These are phyloP conservation scores for Protomyces macrosporus DNA, from an alignment of 1,139 yeast species.

Conservation along the genomic window DNA sequence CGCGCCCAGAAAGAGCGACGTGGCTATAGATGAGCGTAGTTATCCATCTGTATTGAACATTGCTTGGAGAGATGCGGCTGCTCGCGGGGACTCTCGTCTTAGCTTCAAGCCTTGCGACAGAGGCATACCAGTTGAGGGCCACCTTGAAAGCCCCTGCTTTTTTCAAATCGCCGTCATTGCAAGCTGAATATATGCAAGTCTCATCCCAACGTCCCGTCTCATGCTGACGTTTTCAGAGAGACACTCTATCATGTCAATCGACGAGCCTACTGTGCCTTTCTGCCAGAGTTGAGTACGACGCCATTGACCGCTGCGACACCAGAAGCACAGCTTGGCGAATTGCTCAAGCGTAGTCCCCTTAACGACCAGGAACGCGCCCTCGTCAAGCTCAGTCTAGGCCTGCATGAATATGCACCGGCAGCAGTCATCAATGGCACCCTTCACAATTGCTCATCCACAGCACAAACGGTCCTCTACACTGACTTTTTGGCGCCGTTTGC, in stretches of 20 bases:
- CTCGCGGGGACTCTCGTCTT: not conserved
- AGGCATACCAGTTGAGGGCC: conserved; percentile 14
- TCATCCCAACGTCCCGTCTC: not conserved
- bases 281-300: conserved; percentile 42
- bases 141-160: conserved; percentile 2
- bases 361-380: conserved; percentile 7
- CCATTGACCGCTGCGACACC: conserved; percentile 18
- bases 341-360: not conserved
- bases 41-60: too few species aligned
- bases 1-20: too few species aligned
- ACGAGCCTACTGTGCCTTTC: conserved; percentile 47
- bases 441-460: conserved; percentile 40
- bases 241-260: conserved; percentile 50
- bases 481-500: conserved; percentile 9
- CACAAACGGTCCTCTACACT: conserved; percentile 34
- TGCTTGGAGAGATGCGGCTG: not conserved
- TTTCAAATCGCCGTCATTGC: conserved; percentile 6
- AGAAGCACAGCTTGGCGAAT: not conserved
- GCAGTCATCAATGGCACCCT: conserved; percentile 36
- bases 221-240: conserved; percentile 41
- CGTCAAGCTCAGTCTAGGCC: conserved; percentile 32
- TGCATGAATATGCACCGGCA: conserved; percentile 35
- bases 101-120: not conserved
- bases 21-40: too few species aligned
- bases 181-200: not conserved